These are phyloP conservation scores for Aristolochia fimbriata DNA, from an alignment of 164 flowering plant genomes.

Conservation along the genomic window DNA sequence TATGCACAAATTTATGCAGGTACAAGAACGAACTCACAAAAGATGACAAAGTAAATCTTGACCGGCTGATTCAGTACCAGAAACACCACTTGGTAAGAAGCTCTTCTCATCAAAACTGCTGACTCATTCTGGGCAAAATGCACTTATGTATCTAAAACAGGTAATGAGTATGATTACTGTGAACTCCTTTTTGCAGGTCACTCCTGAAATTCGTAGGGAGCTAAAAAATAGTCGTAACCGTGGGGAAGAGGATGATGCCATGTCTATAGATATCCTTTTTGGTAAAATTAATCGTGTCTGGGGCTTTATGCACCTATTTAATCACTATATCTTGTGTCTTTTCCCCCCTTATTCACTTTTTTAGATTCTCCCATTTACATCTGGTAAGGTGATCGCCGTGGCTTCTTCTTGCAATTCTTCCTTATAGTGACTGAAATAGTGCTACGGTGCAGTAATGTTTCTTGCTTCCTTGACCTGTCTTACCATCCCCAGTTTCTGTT, in stretches of 20 bases:
- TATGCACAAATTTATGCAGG: constrained; percentile 25
- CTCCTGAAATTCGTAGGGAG: constrained; percentile 82
- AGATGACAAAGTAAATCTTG: constrained; percentile 66
- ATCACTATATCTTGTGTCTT: neutral
- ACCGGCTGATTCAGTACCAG: constrained; percentile 50
- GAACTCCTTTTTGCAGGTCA: constrained; percentile 40
- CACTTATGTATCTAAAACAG: neutral
- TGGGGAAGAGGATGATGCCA: constrained; percentile 68
- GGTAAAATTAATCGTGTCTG: neutral
- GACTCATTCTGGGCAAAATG: too few relatives aligned
- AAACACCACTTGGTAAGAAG: constrained; percentile 55
- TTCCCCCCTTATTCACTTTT: neutral
- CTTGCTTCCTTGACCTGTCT: constrained; percentile 40
- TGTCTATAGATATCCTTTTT: constrained; percentile 71
- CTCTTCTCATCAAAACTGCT: too few relatives aligned
- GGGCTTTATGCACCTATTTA: neutral
- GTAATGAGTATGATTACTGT: neutral
- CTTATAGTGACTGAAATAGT: neutral
- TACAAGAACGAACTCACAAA: constrained; percentile 67
- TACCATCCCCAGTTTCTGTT: constrained; percentile 55
- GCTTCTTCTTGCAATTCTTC: neutral
- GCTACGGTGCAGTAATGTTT: too few relatives aligned
- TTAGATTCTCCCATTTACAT: neutral
- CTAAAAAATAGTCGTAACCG: constrained; percentile 67
- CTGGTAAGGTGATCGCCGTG: neutral